Base-by-base conservation (phyloP, 257 asterid genomes). In the Hygrophila difformis region DNA sequence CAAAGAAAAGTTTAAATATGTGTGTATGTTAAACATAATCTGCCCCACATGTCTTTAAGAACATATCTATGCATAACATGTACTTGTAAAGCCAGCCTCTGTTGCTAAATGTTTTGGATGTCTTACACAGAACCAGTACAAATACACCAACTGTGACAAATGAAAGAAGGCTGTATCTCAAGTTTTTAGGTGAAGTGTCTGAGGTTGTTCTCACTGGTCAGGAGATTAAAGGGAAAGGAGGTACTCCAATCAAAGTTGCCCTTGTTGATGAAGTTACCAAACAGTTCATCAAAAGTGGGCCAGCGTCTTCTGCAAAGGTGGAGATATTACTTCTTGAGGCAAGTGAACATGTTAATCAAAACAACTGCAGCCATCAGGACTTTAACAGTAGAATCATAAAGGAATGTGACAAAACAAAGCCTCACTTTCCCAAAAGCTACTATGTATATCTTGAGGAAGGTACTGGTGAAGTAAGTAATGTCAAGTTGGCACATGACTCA, bases 291-390 rank as follows among this genome's bases (percentile, higher is more conserved):
- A 12, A 22, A 1, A 8, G 26, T 7, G 79, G 77, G 11, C 68
- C 65, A 6, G 73, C 49, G 34, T 62, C 87, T 35, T 69, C 59
- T 17, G 67, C 65, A 11, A 22, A 45, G 52, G 79, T 76, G 37
- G 80, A 73, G 63, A 52, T 76, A 38, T 35, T 73, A 45, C 57
- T 73, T 40, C 71, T 72, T 13, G 49, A 56, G 34, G 73, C 52
- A 3, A 65, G 49, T 42, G 15, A 16, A 9, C 17, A 8, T 37
- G n/a, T n/a, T n/a, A 3, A 18, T 41, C 23, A 18, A 7, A 8
- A 18, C 17, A 12, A 41, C 10, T 17, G 21, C 23, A 17, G 23
- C 12, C 19, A 2, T 41, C 12, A 13, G 15, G 15, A 9, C 21
- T 41, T 41, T 16, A 20, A 41, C 21, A 7, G 15, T 18, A 15